Base-by-base conservation (phyloP, 2,329 filamentous ascomycete species). In the Arthroderma uncinatum region DNA sequence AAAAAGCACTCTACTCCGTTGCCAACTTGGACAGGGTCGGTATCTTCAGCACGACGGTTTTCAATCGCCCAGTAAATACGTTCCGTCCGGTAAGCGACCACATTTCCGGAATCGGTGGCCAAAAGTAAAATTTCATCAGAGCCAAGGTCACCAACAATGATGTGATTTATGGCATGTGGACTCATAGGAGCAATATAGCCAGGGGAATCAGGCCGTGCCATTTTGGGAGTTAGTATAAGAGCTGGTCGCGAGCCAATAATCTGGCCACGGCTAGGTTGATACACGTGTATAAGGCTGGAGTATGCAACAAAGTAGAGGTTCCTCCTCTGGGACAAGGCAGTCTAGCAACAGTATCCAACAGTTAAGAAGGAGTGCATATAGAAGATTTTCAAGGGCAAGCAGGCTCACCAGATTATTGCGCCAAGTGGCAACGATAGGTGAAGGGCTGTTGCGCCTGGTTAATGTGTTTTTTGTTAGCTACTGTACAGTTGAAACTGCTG, bases 101-200 rank as follows among this genome's bases (percentile, higher is more conserved):
- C 79, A 66, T 92, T 87, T 5, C 88, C 88, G 60, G 89, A 86
- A 63, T 92, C 88, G 58, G 81, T 88, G 36, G 77, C 79, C 44
- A 84, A 72, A 2, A 89, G 69, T 4, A 92, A 63, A 30, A 90
- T 79, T 68, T 93, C 88, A 54, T 86, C 75, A 5, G 78, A 72
- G 0, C 88, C 88, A 10, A 92, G 71, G 50, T 86, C 79, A 14
- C 85, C 85, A 25, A 86, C 77, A 9, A 85, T 75, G 14, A 91
- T 72, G 61, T 85, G 80, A 64, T 91, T 92, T 53, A 87, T 78
- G 30, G 79, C 76, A 67, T 91, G 86, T 0, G 80, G 78, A 6
- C 72, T 71, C 0, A 55, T 25, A 0, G 59, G 59, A 57, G 84
- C 78, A 30, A 88, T 73, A 58, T 78, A 76, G 4, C 84, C 85